Base-by-base conservation (phyloP, 768 basidiomycete species). In the Tylopilus plumbeoviolaceoides region DNA sequence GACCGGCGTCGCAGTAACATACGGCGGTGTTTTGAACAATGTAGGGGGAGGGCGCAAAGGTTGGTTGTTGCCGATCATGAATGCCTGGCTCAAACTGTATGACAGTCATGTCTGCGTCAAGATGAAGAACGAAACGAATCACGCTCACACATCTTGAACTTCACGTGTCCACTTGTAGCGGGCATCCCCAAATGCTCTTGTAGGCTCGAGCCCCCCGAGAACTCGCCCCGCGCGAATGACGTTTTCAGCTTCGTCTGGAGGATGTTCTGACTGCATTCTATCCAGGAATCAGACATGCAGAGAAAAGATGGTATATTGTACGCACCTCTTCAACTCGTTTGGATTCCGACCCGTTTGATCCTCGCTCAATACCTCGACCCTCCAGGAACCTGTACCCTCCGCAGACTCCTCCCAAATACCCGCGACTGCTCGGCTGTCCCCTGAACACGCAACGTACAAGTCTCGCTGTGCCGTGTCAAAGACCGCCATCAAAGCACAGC, bases 281-380 rank as follows among this genome's bases (percentile, higher is more conserved):
- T 35, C 23, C 17, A 28, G 35, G 44, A 3, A 42, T 64, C 23
- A 58, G 41, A 33, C 18, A 33, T 10, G 7, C 42, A 20, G 33
- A 47, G 25, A 48, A 39, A 48, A 17, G 9, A 30, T 6, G 44
- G 23, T 14, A 4, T 12, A 17, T n/a, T 7, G 20, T 18, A 44
- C 63, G 47, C 60, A 94, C 95, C 94, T 82, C 67, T 79, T 79
- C 23, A 87, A 73, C 70, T 99, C 97, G 43, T 81, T 85, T 15
- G 81, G 84, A 65, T 93, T 98, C 59, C 91, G 82, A 36, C 93
- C 97, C 7, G 95, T 98, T 74, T 98, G 95, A 65, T 98, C 97
- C 69, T 98, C 93, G 27, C 82, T 91, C 56, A 99, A 76, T n/a
- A 91, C 91, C 66, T 97, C 92, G 28, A 94, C 88, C 43, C 85